Evolutionary conservation across 106 monocot species (phyloP), one percentile per base, ranked within the genome.

Genomic region (Dioscorea dumetorum): DNA sequence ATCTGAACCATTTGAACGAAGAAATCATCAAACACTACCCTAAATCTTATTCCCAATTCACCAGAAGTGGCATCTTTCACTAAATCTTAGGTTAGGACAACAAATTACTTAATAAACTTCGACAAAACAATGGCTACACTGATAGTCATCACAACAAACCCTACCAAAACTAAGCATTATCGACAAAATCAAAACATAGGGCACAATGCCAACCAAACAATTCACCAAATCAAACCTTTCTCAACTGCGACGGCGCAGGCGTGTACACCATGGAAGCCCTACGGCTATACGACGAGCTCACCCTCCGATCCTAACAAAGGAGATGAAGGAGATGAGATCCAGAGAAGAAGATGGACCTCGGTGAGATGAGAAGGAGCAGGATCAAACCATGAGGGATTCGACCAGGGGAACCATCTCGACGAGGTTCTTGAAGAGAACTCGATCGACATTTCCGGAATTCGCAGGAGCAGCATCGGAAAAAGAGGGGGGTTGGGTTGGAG

Each of bases 331-430:
- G 32, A 48, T 8, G 21, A 33, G 22, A 56, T 41, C 41, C 3
- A 3, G 70, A 18, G 24, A 58, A 11, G 2, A 3, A 16, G 54
- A 54, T 14, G 54, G 18, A 12, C 32, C 23, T 18, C 41, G 10
- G 41, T 41, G 5, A 41, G 6, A 41, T 41, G 70, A 18, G 24
- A 58, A 14, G 2, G 3, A 16, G 54, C 1, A 16, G 54, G 19
- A 12, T 31, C 32, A 14, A 21, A 97, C 97, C 97, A 97, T 88
- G 74, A 97, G 89, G 52, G 97, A 90, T 28, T 97, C 92, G 58
- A 97, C 83, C 31, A 97, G 87, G 54, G 97, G 97, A 17, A 92
- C 88, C 76, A 97, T 87, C 73, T 97, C 97, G 53, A 97, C 92
- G 70, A 97, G 85, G 81, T 97, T 92, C 57, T 79, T 85, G 74